Evolutionary conservation across 768 basidiomycete species (phyloP), one percentile per base, ranked within the genome.

Genomic region (Tulasnella sp.): DNA sequence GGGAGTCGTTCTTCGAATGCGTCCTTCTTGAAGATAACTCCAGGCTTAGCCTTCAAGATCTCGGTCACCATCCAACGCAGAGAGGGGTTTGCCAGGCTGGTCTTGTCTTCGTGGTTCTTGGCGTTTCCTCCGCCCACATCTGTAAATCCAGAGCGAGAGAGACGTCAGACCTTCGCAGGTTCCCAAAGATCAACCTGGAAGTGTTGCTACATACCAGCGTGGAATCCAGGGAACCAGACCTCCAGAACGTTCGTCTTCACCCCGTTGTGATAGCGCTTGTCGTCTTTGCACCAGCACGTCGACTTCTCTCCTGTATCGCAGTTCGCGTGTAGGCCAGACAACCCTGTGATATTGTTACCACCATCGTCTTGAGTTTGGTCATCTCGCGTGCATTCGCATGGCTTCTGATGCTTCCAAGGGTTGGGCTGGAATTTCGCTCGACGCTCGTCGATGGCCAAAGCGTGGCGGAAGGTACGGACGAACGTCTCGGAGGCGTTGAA

Each of bases 11-110:
- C n/a, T n/a, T n/a, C n/a, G n/a, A n/a, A n/a, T n/a, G n/a, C 77
- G 50, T 77, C 41, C 54, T 48, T 37, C 37, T 77, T 79, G 81
- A 93, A 93, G 83, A 91, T 86, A 81, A 93, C 91, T 0, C 92
- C 92, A 1, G 87, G 87, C 5, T 90, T 83, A 5, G 88, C 83
- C 75, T 86, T 44, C 18, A 82, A n/a, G 78, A 81, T 80, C 76
- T 82, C 82, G 22, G 80, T 74, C 75, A 82, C 64, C 82, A 82
- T 82, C 82, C 82, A 82, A 4, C 75, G 41, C 7, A 82, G 75
- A 3, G 82, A 77, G 20, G 81, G 78, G 50, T 76, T 73, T 20
- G 79, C 79, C n/a, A 80, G 41, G 37, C 37, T 37, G 22, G 72
- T 48, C 40, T 81, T 22, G 20, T 3, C 8, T 3, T 44, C 48